phyloP scores from a whole-genome alignment of 176 grass and related monocot species.

The Ampelocalamus luodianensis region DNA sequence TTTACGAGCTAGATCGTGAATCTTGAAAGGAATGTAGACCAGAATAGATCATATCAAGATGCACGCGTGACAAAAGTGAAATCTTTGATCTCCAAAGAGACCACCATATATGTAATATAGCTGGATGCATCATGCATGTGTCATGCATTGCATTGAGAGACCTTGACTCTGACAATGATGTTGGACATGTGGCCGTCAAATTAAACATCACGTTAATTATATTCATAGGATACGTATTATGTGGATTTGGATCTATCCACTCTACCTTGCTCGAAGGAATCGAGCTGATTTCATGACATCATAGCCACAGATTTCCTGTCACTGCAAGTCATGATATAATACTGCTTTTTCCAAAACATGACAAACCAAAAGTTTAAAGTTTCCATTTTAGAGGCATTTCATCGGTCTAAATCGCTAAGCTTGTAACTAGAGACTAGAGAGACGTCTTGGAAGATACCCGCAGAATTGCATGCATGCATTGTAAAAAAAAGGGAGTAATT shows the following conservation, averaged over 20 bases:
- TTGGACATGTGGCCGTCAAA: background rate
- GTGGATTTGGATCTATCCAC: background rate
- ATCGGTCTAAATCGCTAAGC: background rate
- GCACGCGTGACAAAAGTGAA: background rate
- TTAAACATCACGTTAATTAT: background rate
- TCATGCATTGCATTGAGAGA: background rate
- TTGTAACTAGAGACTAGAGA: background rate
- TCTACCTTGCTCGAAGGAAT: background rate
- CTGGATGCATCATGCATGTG: background rate
- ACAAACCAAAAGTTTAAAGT: background rate
- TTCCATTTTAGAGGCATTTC: background rate
- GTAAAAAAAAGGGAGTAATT: background rate
- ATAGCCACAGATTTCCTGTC: background rate
- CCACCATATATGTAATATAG: background rate
- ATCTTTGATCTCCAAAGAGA: background rate
- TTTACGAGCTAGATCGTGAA: background rate
- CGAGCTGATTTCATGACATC: background rate
- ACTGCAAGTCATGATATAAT: background rate
- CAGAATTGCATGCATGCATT: background rate
- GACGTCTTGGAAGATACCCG: background rate
- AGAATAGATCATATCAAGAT: background rate
- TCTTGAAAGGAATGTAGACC: constrained; percentile 10
- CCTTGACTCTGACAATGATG: background rate
- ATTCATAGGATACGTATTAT: background rate
- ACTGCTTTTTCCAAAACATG: background rate